Base-by-base conservation (phyloP, 495 filamentous ascomycete species). In the Talaromyces nanjingensis region DNA sequence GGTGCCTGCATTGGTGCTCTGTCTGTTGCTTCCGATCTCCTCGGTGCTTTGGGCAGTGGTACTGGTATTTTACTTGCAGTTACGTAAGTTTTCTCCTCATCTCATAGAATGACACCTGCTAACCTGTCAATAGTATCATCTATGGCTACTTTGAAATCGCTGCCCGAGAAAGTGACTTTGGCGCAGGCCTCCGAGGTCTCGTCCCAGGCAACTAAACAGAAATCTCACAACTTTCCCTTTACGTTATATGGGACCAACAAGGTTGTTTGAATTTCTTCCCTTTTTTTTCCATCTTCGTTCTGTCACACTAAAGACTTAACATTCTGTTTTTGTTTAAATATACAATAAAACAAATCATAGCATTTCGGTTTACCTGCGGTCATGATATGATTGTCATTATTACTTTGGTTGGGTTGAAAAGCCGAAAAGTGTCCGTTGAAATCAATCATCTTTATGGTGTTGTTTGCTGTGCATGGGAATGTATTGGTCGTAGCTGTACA, bases 81-180 rank as follows among this genome's bases (percentile, higher is more conserved):
- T 70, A 99, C 96, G 91, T 97, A 86, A 89, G 92, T 89, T 75
- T 8, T 18, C 29, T 31, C 22, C 24, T n/a, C 64, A 22, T 54
- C 3, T 8, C 18, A 59, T 29, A 14, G 11, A 7, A 6, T 11
- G 7, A 53, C 5, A 20, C 6, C 31, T 49, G 53, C 66, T 76
- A 67, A 81, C 25, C 24, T 57, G 31, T 1, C 34, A 37, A 31
- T 65, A 97, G 92, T 34, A 98, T 98, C 73, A 98, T 98, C 78
- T 98, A 98, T 74, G 89, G 92, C 65, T 98, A 98, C 79, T 98
- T 99, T 71, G 96, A 99, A 75, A 98, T 98, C 71, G 96, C 96
- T 25, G 96, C 96, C 68, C 96, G 97, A 74, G 96, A 99, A 78
- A 94, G 94, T 65, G 96, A 97, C 73, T 89, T 97, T 71, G 77